Base-by-base conservation (phyloP, 2,329 filamentous ascomycete species). In the Exophiala phaeomuriformis region DNA sequence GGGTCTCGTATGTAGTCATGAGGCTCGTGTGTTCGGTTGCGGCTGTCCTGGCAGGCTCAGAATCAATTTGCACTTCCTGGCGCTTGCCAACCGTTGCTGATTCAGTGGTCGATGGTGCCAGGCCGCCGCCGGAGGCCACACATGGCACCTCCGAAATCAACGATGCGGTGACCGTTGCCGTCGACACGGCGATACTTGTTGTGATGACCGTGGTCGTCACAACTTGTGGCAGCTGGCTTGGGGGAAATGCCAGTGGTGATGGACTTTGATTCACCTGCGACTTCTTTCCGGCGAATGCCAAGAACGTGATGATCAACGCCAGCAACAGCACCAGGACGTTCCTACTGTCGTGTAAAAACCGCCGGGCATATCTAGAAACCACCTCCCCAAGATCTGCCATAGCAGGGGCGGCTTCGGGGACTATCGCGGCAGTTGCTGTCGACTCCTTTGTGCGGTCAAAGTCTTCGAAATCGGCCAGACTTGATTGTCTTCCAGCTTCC, bases 241-340 rank as follows among this genome's bases (percentile, higher is more conserved):
- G n/a, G 6, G 31, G 9, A 36, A 30, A 9, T 3, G 10, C 27
- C 7, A 35, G n/a, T 9, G 29, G 32, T 5, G 19, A 39, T 9
- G 28, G 12, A 8, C 19, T 42, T 19, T 30, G 37, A 39, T 29
- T 37, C 4, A 6, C 28, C 4, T 41, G 3, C 27, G 36, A 9
- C 31, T 39, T 4, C 8, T 31, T 45, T 28, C 54, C 45, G 31
- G 29, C 27, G 48, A 56, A 35, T 5, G 69, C 66, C 4, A 77
- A 64, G 55, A 74, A 70, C 1, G 74, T 56, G 3, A 77, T 68
- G 4, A 76, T 54, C 9, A 70, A 52, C 41, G 69, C 70, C 2
- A 82, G 66, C 3, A 76, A 54, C 5, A 72, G 65, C 33, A 81
- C 74, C 12, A 72, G 67, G 7, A 80, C 66, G 61, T 82, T 83